Percentiles rank a stretch among this genome's conserved stretches.
Conservation (phyloP, 2,329 filamentous ascomycete genomes). For the Phyllosticta citriasiana region DNA sequence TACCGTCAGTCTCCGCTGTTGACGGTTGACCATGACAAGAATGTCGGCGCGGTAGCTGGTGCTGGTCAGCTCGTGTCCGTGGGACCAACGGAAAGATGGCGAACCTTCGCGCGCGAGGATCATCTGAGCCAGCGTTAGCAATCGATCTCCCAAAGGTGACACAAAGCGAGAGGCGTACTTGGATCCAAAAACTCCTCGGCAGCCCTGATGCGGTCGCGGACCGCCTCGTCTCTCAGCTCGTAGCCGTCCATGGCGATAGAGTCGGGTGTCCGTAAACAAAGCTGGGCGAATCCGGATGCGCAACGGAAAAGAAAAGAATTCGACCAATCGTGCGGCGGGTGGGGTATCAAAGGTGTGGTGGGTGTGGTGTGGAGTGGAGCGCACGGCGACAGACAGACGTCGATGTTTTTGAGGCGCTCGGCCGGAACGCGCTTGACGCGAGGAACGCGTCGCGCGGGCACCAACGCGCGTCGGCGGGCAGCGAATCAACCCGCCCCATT, state of each 20-base stretch:
- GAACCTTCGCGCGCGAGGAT: constrained; percentile 47
- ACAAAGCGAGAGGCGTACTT: constrained; percentile 45
- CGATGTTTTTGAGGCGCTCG: neutral
- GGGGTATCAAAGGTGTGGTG: constrained; percentile 6
- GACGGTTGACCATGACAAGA: constrained; percentile 60
- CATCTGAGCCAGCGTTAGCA: constrained; percentile 34
- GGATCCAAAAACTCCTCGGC: constrained; percentile 93
- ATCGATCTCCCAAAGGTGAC: neutral
- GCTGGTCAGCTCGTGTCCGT: constrained; percentile 2
- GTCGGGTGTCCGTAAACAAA: neutral
- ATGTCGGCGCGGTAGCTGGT: constrained; percentile 85
- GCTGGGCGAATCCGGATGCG: too few relatives aligned
- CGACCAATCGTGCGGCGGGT: neutral
- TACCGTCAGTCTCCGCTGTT: constrained; percentile 47
- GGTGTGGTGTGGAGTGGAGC: neutral
- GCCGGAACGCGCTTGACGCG: neutral
- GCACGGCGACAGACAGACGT: neutral
- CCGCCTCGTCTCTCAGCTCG: constrained; percentile 75
- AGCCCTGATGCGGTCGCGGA: constrained; percentile 71
- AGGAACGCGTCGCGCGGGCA: neutral
- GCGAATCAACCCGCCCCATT: neutral
- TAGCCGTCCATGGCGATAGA: constrained; percentile 53
- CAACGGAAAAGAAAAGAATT: too few relatives aligned
- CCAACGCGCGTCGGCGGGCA: neutral
- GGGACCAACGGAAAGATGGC: neutral